These are phyloP conservation scores for Aspergillus ibericus DNA, from an alignment of 2,329 filamentous ascomycete genomes.

Conservation along the genomic window DNA sequence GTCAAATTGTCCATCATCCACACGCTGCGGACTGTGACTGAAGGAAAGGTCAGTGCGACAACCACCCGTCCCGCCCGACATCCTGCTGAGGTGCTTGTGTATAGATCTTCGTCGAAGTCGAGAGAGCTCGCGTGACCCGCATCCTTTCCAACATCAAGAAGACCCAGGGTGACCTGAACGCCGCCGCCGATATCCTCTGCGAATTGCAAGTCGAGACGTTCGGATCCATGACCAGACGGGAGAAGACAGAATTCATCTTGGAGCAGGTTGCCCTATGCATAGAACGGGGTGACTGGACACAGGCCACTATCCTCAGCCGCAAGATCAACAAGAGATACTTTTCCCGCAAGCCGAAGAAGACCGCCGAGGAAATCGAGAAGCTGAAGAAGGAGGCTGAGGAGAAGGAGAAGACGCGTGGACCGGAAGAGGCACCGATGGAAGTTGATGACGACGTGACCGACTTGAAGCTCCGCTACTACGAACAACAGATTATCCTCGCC, in stretches of 20 bases:
- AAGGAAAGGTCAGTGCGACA: constrained; percentile 72
- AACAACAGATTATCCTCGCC: constrained; percentile 91
- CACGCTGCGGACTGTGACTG: constrained; percentile 90
- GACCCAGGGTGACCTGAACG: constrained; percentile 84
- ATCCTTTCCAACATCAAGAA: constrained; percentile 98
- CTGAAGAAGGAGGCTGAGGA: constrained; percentile 82
- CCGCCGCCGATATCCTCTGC: constrained; percentile 89
- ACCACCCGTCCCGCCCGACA: not conserved
- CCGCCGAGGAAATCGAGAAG: constrained; percentile 83
- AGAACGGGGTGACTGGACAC: constrained; percentile 92
- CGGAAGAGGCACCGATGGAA: constrained; percentile 73
- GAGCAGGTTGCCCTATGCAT: constrained; percentile 95
- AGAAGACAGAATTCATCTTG: constrained; percentile 98
- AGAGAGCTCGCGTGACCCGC: constrained; percentile 90
- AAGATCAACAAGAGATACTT: constrained; percentile 98
- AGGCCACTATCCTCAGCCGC: constrained; percentile 86
- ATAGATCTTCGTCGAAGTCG: constrained; percentile 96
- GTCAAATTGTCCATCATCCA: constrained; percentile 93
- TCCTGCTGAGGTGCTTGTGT: not conserved
- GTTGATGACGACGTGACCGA: constrained; percentile 90
- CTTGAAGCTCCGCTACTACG: constrained; percentile 92
- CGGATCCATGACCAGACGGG: constrained; percentile 92
- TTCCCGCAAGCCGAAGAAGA: constrained; percentile 85
- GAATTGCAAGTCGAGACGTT: constrained; percentile 99
- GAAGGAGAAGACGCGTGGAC: constrained; percentile 70